Percentiles rank a stretch among this genome's conserved stretches.
Evolutionary conservation across 495 filamentous ascomycete species (phyloP).

Genomic region (Podospora comata): DNA sequence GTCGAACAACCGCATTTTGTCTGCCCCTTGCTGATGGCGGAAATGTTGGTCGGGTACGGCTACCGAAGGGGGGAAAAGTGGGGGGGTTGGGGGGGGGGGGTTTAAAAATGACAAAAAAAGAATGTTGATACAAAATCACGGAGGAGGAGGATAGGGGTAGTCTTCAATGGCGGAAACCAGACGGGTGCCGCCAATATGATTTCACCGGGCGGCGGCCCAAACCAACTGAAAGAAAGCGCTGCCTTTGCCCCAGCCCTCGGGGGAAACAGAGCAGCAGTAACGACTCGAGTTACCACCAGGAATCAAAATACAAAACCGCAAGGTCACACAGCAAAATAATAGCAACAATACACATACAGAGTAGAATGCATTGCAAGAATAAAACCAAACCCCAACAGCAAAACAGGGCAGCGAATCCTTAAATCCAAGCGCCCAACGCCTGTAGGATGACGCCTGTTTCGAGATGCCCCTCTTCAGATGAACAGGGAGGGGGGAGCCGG

Average conservation of each 20-base stretch:
- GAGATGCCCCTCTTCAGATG: conserved; percentile 3
- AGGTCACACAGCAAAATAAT: neutral
- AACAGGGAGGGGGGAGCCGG: neutral
- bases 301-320: neutral
- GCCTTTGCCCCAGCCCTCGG: neutral
- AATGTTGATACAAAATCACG: neutral
- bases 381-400: neutral
- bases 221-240: neutral
- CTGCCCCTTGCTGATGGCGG: neutral
- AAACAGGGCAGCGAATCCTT: neutral
- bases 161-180: no score
- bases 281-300: neutral
- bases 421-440: neutral
- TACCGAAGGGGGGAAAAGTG: conserved; percentile 5
- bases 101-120: neutral
- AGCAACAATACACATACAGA: neutral
- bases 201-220: no score
- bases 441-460: conserved; percentile 9
- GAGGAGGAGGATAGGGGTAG: neutral
- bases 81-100: no score
- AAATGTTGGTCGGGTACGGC: neutral
- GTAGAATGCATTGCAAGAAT: neutral
- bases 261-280: neutral
- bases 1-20: conserved; percentile 29
- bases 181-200: no score